Conservation (phyloP, 805 yeast species). For the Blastobotrys americana region DNA sequence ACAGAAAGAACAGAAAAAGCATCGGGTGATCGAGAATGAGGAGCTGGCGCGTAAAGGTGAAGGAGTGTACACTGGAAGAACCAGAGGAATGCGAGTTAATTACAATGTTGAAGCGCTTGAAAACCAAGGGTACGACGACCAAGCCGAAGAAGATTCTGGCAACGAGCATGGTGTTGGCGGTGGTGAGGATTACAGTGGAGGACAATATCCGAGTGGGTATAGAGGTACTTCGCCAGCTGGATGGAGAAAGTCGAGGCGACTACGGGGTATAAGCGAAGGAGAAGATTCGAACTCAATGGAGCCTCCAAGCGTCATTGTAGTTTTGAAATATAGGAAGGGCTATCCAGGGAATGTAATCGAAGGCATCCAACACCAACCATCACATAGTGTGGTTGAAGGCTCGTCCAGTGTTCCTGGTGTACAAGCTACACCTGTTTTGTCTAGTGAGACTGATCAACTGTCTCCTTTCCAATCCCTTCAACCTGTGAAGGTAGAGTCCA, state of each 20-base stretch:
- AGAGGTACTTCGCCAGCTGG: too few relatives aligned
- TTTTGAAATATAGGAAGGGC: neutral
- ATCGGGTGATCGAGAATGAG: constrained; percentile 15
- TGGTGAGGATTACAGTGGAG: constrained; percentile 4
- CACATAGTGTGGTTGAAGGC: too few relatives aligned
- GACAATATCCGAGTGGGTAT: too few relatives aligned
- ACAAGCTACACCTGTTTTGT: too few relatives aligned
- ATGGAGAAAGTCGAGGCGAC: constrained; percentile 3
- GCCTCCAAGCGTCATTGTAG: neutral
- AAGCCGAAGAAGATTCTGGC: constrained; percentile 5
- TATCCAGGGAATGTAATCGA: too few relatives aligned
- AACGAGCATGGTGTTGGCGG: constrained; percentile 7
- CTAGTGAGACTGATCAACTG: too few relatives aligned
- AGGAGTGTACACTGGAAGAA: constrained; percentile 27
- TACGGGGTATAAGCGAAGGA: neutral
- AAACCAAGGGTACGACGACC: constrained; percentile 4
- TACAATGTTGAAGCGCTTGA: constrained; percentile 18
- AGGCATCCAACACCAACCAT: too few relatives aligned
- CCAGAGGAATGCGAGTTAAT: constrained; percentile 27
- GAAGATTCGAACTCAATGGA: too few relatives aligned
- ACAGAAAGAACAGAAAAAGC: constrained; percentile 7
- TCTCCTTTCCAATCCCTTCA: too few relatives aligned
- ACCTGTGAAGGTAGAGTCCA: too few relatives aligned
- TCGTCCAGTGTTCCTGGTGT: too few relatives aligned
- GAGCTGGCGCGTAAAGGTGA: constrained; percentile 23